Evolutionary conservation across 208 protist genomes (phyloP), one percentile per base, ranked within the genome.

Genomic region (Wallacemonas sp.): DNA sequence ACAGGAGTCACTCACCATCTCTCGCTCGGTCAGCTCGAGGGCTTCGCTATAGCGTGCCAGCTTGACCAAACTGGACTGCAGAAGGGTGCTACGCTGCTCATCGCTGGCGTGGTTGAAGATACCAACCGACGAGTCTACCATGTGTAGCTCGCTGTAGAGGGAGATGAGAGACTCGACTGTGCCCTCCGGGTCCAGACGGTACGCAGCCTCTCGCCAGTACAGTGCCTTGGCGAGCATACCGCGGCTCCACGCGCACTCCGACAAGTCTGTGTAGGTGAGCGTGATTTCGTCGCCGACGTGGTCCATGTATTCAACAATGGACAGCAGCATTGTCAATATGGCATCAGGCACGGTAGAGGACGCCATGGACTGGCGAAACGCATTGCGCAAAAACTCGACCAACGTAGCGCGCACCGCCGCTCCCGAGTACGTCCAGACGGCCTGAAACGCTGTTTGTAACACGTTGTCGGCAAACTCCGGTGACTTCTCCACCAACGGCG

Each of bases 151-250:
- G 55, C 83, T 85, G 64, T 94, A 96, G 2, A 94, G 66, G 3
- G 71, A 81, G 53, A 94, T 90, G 58, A 96, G 87, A 2, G 86
- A 91, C 56, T 96, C 83, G 5, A 82, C 74, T 14, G 80, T 93
- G 21, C 54, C 71, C 11, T 71, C 42, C 21, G 84, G 79, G 67
- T 93, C 71, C 24, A 83, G 75, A 17, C 90, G 86, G 75, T 94
- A 96, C 8, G 86, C 86, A 14, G 79, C 79, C 62, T 96, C 90
- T 26, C 86, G 75, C 87, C 90, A 96, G 71, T 89, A 94, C 22
- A 96, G 77, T 27, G 90, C 84, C 69, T 93, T 93, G 36, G 87
- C 90, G 11, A 94, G 72, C 85, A 94, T 92, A n/a, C 87, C 90
- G 1, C 86, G 77, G n/a, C 78, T 77, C 86, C 83, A 94, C 28